Conservation (phyloP, 1,284 basidiomycete species). For the Fereydounia khargensis region DNA sequence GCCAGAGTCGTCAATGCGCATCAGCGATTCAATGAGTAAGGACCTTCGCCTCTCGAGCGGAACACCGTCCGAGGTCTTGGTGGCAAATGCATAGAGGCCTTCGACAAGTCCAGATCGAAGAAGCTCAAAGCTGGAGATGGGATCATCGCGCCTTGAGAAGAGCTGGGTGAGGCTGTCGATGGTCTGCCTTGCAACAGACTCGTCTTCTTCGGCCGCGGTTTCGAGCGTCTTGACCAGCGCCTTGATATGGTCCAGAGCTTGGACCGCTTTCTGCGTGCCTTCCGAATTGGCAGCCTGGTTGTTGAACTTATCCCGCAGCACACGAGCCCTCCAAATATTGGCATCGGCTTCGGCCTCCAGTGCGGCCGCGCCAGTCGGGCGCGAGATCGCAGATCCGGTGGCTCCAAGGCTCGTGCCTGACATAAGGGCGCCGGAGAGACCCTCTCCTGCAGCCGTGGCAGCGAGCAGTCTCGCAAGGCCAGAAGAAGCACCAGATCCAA, state of each 20-base stretch:
- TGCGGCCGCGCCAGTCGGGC: too few species aligned
- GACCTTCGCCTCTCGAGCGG: conserved; percentile 22
- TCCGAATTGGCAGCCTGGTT: conserved; percentile 30
- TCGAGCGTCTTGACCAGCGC: conserved; percentile 24
- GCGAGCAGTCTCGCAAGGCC: conserved; percentile 24
- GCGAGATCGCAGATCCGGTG: too few species aligned
- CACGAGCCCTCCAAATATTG: conserved; percentile 49
- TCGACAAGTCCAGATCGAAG: conserved; percentile 90
- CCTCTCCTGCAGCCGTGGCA: too few species aligned
- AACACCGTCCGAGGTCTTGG: conserved; percentile 59
- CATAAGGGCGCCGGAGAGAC: too few species aligned
- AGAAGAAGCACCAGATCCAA: conserved; percentile 3
- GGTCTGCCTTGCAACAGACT: conserved; percentile 58
- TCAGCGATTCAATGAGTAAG: conserved; percentile 34
- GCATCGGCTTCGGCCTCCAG: conserved; percentile 37
- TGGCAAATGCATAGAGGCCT: conserved; percentile 77
- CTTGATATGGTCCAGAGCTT: conserved; percentile 43
- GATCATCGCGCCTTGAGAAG: conserved; percentile 69
- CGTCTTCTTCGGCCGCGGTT: conserved; percentile 60
- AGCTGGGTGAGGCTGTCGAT: conserved; percentile 73
- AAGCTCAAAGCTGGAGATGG: conserved; percentile 93
- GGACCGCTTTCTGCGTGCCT: conserved; percentile 33
- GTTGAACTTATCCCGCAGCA: conserved; percentile 37
- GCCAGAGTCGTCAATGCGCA: conserved; percentile 13
- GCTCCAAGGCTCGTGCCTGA: too few species aligned